phyloP scores from a whole-genome alignment of 2,329 filamentous ascomycete species.

The Myriosclerotinia curreyana region DNA sequence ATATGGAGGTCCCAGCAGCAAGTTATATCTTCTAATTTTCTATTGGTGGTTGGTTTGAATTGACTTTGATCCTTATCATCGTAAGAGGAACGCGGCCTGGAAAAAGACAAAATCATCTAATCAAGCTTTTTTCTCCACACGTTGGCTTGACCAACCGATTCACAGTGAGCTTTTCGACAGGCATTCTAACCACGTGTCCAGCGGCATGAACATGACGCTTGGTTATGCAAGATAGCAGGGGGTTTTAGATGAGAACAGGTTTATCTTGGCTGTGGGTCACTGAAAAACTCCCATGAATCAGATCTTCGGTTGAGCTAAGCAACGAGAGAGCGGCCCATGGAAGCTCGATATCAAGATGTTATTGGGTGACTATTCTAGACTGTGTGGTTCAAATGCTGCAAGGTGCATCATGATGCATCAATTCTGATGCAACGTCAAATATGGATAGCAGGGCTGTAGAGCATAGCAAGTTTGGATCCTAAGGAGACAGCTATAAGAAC shows the following conservation, averaged over 20 bases:
- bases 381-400: background rate
- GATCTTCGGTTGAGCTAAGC: no score
- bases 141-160: background rate
- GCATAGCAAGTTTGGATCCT: background rate
- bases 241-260: slow-evolving; percentile 4
- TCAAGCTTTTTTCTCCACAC: background rate
- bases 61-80: no score
- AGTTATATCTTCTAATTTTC: no score
- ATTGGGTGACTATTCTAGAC: background rate
- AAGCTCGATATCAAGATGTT: background rate
- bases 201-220: background rate
- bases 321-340: background rate
- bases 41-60: no score
- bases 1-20: no score
- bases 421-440: background rate
- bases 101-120: no score
- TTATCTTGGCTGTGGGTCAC: background rate
- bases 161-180: background rate
- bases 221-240: slow-evolving; percentile 3
- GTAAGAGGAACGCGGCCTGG: no score
- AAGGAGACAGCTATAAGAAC: background rate
- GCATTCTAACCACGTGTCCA: background rate
- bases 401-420: slow-evolving; percentile 10
- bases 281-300: background rate
- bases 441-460: background rate